Conservation (phyloP, 2,329 filamentous ascomycete genomes). For the Cladophialophora carrionii region DNA sequence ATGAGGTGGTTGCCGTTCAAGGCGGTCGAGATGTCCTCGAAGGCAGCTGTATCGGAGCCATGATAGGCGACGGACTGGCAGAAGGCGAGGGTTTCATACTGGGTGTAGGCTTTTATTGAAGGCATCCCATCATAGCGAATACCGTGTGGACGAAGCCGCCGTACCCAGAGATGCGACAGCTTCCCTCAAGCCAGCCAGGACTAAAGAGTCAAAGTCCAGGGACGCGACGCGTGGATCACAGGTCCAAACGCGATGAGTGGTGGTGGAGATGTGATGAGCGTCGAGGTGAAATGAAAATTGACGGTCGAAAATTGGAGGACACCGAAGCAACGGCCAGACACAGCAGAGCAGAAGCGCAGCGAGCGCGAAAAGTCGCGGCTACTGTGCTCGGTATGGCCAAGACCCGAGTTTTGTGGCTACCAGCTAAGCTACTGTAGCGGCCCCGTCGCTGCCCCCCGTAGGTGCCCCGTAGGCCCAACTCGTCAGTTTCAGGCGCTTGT, state of each 20-base stretch:
- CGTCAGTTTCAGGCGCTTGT: slow-evolving; percentile 8
- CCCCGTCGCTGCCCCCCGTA: no score
- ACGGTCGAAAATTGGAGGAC: slow-evolving; percentile 20
- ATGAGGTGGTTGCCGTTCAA: slow-evolving; percentile 75
- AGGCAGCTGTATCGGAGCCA: slow-evolving; percentile 67
- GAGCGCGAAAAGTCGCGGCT: neutral
- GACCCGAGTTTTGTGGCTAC: neutral
- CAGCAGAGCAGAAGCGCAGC: neutral
- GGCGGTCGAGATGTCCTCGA: slow-evolving; percentile 71
- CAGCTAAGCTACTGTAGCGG: neutral
- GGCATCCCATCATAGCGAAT: slow-evolving; percentile 55
- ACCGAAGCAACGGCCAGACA: neutral
- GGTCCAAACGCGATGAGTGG: slow-evolving; percentile 21
- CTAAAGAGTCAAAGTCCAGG: neutral
- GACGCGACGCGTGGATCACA: slow-evolving; percentile 26
- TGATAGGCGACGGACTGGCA: slow-evolving; percentile 76
- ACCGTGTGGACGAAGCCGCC: slow-evolving; percentile 20
- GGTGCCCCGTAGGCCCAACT: neutral
- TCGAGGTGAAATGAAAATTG: slow-evolving; percentile 26
- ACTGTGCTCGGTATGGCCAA: no score
- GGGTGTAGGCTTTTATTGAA: slow-evolving; percentile 70
- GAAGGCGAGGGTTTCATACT: slow-evolving; percentile 82
- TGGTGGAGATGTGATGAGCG: slow-evolving; percentile 42
- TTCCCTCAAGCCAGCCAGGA: neutral
- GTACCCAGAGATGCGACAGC: slow-evolving; percentile 6